Conservation (phyloP, 345 rosid species). For the Lepidium aucheri region DNA sequence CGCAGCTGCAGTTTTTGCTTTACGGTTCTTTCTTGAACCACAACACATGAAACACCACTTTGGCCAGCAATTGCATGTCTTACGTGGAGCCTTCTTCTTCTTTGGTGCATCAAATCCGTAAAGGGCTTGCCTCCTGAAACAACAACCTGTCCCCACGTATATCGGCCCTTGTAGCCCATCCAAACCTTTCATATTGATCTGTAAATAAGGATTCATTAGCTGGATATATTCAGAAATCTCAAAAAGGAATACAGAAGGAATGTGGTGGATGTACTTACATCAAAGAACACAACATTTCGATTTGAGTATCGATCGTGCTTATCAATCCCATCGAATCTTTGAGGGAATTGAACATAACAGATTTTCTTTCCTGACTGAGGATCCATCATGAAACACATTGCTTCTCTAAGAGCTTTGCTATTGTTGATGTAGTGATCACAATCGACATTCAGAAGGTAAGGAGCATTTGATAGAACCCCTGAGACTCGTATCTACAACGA, state of each 20-base stretch:
- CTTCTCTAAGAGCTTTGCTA: conserved; percentile 91
- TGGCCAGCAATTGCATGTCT: conserved; percentile 98
- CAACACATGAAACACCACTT: conserved; percentile 82
- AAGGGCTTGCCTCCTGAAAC: conserved; percentile 91
- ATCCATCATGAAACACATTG: conserved; percentile 99
- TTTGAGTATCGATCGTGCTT: conserved; percentile 95
- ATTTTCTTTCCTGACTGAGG: conserved; percentile 87
- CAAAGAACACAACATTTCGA: conserved; percentile 93
- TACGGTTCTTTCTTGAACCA: conserved; percentile 72
- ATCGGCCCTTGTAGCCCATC: conserved; percentile 99
- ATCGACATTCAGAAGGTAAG: conserved; percentile 86
- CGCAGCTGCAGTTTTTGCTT: conserved; percentile 44
- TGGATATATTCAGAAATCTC: not conserved
- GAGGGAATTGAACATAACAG: conserved; percentile 98
- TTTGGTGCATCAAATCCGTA: conserved; percentile 88
- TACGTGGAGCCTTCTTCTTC: conserved; percentile 81
- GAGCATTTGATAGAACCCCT: conserved; percentile 94
- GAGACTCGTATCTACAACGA: conserved; percentile 80
- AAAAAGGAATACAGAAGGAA: not conserved
- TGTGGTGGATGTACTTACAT: conserved; percentile 45
- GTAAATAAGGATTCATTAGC: conserved; percentile 21
- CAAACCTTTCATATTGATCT: conserved; percentile 98
- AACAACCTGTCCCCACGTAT: conserved; percentile 97
- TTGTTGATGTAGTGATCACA: conserved; percentile 98
- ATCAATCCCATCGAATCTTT: conserved; percentile 98